phyloP scores from a whole-genome alignment of 805 yeast species.

The Starmerella vaccinii region DNA sequence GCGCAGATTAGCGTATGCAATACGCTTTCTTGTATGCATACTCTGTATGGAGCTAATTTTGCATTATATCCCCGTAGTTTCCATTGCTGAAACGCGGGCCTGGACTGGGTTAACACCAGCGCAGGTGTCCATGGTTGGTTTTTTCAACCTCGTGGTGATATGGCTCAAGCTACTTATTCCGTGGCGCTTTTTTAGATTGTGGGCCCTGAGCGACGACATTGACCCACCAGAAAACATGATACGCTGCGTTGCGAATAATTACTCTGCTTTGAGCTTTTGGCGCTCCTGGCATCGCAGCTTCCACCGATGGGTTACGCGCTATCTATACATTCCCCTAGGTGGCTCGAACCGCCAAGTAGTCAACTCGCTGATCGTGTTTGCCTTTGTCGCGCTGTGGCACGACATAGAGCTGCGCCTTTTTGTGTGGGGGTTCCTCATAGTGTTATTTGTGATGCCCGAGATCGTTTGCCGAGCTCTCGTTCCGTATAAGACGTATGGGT shows the following conservation, averaged over 20 bases:
- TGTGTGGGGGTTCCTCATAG: slow-evolving; percentile 94
- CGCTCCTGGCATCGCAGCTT: slow-evolving; percentile 96
- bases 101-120: slow-evolving; percentile 86
- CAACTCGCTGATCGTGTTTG: slow-evolving; percentile 75
- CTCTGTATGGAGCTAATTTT: slow-evolving; percentile 80
- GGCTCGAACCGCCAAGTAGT: slow-evolving; percentile 62
- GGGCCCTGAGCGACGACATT: slow-evolving; percentile 86
- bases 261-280: slow-evolving; percentile 93
- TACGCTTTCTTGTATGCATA: slow-evolving; percentile 61
- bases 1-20: slow-evolving; percentile 50
- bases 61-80: slow-evolving; percentile 86
- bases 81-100: slow-evolving; percentile 78
- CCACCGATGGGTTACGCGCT: slow-evolving; percentile 81
- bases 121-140: slow-evolving; percentile 88
- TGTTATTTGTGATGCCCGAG: slow-evolving; percentile 80
- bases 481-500: slow-evolving; percentile 33
- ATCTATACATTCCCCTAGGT: slow-evolving; percentile 85
- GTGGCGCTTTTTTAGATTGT: slow-evolving; percentile 88
- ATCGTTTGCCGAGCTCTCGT: slow-evolving; percentile 44
- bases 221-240: slow-evolving; percentile 98
- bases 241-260: slow-evolving; percentile 89
- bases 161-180: slow-evolving; percentile 91
- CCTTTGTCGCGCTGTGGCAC: slow-evolving; percentile 97
- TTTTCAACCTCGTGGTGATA: slow-evolving; percentile 78
- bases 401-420: slow-evolving; percentile 80